Evolutionary conservation across 2,329 filamentous ascomycete genomes (phyloP), one percentile per base, ranked within the genome.

Genomic region (Ceratocystis diversiconidia): DNA sequence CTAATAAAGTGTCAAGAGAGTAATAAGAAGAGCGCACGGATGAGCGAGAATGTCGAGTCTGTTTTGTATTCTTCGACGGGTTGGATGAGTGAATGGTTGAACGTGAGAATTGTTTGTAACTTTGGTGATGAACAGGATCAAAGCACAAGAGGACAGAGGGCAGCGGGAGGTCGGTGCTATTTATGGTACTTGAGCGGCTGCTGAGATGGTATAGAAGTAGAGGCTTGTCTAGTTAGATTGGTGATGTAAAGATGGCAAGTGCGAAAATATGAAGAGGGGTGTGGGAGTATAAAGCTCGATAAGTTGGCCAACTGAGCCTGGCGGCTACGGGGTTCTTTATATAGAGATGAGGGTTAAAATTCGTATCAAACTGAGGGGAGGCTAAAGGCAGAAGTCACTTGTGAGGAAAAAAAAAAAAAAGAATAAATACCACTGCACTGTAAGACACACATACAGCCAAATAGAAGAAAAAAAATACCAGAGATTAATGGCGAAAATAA

Each of bases 301-400:
- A 46, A 46, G 12, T n/a, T 50, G 17, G 5, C 8, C 12, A 62
- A 15, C 15, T 32, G 41, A 46, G 61, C 61, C 46, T 46, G 61
- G 61, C 43, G 52, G 52, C 28, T 57, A 30, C 52, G 22, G 30
- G 60, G 60, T 30, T 30, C 61, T 62, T 62, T 28, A 46, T 46
- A 62, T 48, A 46, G 25, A 46, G 41, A 48, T 28, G 36, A 41
- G 22, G 19, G 41, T 28, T 12, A 17, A 22, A 28, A 48, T 30
- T 22, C 10, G 46, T 64, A 64, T 30, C 28, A 25, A 61, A 50
- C 17, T 19, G 25, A 62, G 15, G 19, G 36, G 30, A 62, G 36
- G 61, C 25, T 8, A 44, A 57, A 57, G 19, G 22, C 50, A 60
- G 41, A 44, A 36, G n/a, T n/a, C 19, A 15, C 30, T 25, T 32